Evolutionary conservation across 2,329 filamentous ascomycete species (phyloP).

Genomic region (Colletotrichum sp.): DNA sequence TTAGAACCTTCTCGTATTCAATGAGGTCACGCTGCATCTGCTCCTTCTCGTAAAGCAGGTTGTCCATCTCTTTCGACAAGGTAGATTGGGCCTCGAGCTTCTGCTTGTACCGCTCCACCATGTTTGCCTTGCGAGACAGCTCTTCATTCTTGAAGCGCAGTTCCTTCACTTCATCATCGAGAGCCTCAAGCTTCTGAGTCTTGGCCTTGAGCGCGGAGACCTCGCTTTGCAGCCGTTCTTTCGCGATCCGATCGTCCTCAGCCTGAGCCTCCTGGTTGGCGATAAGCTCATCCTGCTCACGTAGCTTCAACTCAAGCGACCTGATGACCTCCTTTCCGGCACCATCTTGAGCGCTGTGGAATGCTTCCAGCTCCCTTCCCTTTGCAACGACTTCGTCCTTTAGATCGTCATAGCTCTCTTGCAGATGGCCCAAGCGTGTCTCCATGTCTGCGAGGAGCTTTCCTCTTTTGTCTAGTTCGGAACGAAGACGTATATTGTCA

Average conservation of each 20-base stretch:
- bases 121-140: constrained; percentile 67
- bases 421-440: constrained; percentile 63
- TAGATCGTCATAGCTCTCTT: constrained; percentile 68
- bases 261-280: constrained; percentile 71
- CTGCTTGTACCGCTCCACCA: constrained; percentile 65
- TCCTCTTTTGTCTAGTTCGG: constrained; percentile 57
- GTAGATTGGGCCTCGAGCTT: constrained; percentile 64
- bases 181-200: constrained; percentile 53
- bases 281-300: constrained; percentile 75
- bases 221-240: constrained; percentile 52
- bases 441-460: constrained; percentile 65
- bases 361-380: constrained; percentile 56
- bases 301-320: constrained; percentile 61
- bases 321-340: constrained; percentile 57
- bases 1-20: constrained; percentile 36
- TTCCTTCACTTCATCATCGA: constrained; percentile 65
- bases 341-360: constrained; percentile 56
- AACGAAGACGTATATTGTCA: constrained; percentile 54
- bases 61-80: constrained; percentile 60
- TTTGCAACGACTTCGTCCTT: constrained; percentile 67
- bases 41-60: constrained; percentile 59
- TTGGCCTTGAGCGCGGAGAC: constrained; percentile 51
- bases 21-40: constrained; percentile 55
- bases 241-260: constrained; percentile 54
- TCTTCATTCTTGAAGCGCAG: constrained; percentile 64